These are phyloP conservation scores for Nitzschia sp. DNA, from an alignment of 108 stramenopile genomes.

Conservation along the genomic window DNA sequence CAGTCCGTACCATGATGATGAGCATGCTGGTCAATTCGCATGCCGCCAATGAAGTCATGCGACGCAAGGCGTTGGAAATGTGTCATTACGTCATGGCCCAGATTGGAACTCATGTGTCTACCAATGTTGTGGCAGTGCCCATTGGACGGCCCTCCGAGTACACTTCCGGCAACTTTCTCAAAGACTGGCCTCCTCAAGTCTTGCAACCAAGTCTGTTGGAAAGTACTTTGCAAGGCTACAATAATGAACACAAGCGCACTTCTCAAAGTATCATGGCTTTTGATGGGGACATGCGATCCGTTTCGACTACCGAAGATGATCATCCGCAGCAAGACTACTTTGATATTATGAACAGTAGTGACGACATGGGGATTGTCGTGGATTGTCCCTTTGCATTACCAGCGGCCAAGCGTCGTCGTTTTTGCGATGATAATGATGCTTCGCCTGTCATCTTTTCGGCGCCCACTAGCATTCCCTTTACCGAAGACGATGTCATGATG, in stretches of 20 bases:
- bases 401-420: conserved; percentile 28
- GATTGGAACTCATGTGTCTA: not conserved
- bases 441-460: no score
- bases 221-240: not conserved
- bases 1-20: not conserved
- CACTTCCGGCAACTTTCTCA: conserved; percentile 27
- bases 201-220: conserved; percentile 5
- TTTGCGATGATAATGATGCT: not conserved
- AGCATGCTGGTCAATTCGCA: not conserved
- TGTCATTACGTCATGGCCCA: conserved; percentile 20
- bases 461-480: not conserved
- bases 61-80: conserved; percentile 16
- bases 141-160: conserved; percentile 32
- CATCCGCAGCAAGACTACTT: no score
- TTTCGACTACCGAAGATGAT: not conserved
- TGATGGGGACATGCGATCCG: not conserved
- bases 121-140: conserved; percentile 11
- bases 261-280: not conserved
- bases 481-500: conserved; percentile 10
- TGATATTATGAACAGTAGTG: not conserved
- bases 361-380: conserved; percentile 2
- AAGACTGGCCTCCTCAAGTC: conserved; percentile 36
- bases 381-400: conserved; percentile 36
- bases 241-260: conserved; percentile 4
- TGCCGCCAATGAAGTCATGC: not conserved